phyloP scores from a whole-genome alignment of 2,329 filamentous ascomycete species.

The Cadophora malorum region DNA sequence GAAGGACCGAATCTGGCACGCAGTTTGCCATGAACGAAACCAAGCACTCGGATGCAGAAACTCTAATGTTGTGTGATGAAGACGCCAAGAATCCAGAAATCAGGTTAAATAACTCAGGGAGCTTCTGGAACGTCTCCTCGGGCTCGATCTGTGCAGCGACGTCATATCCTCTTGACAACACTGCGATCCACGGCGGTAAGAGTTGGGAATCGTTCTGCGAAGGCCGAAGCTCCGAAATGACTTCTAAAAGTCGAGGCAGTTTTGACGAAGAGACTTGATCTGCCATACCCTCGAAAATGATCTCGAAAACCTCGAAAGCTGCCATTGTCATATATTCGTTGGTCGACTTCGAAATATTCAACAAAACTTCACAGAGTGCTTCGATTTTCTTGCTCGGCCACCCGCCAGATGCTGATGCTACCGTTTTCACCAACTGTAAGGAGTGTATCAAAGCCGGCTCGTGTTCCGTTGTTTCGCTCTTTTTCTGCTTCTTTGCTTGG shows the following conservation, averaged over 20 bases:
- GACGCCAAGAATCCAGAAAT: constrained; percentile 84
- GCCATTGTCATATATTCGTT: constrained; percentile 97
- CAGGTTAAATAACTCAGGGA: constrained; percentile 84
- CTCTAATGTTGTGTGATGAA: constrained; percentile 87
- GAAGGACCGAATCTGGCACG: constrained; percentile 79
- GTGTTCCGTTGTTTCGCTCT: constrained; percentile 62
- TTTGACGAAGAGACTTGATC: constrained; percentile 89
- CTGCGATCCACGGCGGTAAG: constrained; percentile 94
- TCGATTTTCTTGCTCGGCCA: constrained; percentile 99
- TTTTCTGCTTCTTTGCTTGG: constrained; percentile 72
- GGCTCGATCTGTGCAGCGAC: constrained; percentile 88
- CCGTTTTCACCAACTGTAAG: constrained; percentile 87
- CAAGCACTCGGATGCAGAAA: constrained; percentile 93
- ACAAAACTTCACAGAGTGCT: constrained; percentile 83
- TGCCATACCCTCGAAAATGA: constrained; percentile 93
- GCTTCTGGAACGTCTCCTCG: constrained; percentile 88
- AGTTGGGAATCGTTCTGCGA: constrained; percentile 93
- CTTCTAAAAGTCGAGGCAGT: constrained; percentile 85
- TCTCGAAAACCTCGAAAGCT: constrained; percentile 95
- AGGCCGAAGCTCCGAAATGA: constrained; percentile 89
- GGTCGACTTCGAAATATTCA: constrained; percentile 86
- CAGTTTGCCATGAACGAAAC: constrained; percentile 93
- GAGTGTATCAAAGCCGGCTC: constrained; percentile 91
- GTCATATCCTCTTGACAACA: constrained; percentile 92
- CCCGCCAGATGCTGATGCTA: constrained; percentile 85